Evolutionary conservation across 352 stramenopile species (phyloP), one percentile per base, ranked within the genome.

Genomic region (Pythium volutum): DNA sequence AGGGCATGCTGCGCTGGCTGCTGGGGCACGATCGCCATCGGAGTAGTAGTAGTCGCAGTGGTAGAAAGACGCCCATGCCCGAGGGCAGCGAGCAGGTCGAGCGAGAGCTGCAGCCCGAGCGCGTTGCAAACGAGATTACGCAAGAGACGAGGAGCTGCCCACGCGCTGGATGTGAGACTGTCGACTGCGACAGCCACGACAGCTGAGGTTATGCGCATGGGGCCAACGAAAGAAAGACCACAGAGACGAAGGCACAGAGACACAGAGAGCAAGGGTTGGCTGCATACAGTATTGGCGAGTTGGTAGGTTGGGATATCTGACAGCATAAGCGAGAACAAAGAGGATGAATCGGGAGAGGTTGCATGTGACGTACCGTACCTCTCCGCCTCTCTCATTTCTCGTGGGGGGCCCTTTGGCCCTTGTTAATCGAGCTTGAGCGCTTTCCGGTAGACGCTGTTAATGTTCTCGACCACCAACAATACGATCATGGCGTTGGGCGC

Each of bases 401-500:
- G 15, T 47, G 16, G 8, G 16, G 16, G 5, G 23, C 5, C 27
- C 22, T 48, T 18, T 27, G 36, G 1, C 16, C 27, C 26, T 52
- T 84, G 34, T 55, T 83, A 64, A 25, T 82, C 66, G 16, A 89
- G 63, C 4, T 55, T 47, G 63, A 94, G 88, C 8, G 75, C 52
- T 64, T 76, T 79, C 59, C 84, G 83, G 76, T 97, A 97, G 31
- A 84, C 53, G 38, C 76, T 82, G 66, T 98, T 98, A 57, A 96
- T 86, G 67, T 97, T 87, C 70, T 99, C 97, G 62, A 99, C 97
- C 6, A 97, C 97, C 39, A 99, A 77, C 59, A 99, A 81, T 67
- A 99, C 98, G 73, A 99, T 99, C 97, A 99, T 99, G n/a, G 97
- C 96, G 84, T 99, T 98, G 14, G 97, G 97, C 25, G 97, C 97